Evolutionary conservation across 169 alveolate species (phyloP).

Genomic region (Cryptosporidium ubiquitum): DNA sequence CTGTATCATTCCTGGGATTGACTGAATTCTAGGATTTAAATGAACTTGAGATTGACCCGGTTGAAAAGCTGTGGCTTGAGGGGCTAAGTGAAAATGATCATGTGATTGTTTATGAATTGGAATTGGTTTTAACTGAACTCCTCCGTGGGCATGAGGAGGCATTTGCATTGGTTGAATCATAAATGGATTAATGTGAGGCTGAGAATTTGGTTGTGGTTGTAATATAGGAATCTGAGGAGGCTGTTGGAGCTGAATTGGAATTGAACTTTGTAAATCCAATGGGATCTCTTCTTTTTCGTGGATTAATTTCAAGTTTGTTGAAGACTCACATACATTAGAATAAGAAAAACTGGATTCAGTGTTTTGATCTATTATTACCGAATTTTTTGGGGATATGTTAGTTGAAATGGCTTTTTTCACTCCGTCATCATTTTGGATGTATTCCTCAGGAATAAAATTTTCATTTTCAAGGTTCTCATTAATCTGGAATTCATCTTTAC

Average conservation of each 20-base stretch:
- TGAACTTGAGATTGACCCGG: neutral
- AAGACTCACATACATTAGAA: neutral
- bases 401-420: neutral
- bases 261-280: neutral
- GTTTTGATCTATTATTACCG: neutral
- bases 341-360: neutral
- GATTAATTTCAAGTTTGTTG: neutral
- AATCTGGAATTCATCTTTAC: neutral
- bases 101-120: neutral
- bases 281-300: neutral
- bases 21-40: neutral
- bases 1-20: neutral
- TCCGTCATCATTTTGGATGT: neutral
- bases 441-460: neutral
- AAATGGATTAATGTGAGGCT: neutral
- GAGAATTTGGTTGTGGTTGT: neutral
- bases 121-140: neutral
- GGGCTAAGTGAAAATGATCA: neutral
- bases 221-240: neutral
- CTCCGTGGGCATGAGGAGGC: neutral
- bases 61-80: neutral
- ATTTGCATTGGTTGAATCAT: neutral
- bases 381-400: neutral
- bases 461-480: neutral
- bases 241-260: neutral